Evolutionary conservation across 2,329 filamentous ascomycete genomes (phyloP).

Genomic region (Monilinia aucupariae): DNA sequence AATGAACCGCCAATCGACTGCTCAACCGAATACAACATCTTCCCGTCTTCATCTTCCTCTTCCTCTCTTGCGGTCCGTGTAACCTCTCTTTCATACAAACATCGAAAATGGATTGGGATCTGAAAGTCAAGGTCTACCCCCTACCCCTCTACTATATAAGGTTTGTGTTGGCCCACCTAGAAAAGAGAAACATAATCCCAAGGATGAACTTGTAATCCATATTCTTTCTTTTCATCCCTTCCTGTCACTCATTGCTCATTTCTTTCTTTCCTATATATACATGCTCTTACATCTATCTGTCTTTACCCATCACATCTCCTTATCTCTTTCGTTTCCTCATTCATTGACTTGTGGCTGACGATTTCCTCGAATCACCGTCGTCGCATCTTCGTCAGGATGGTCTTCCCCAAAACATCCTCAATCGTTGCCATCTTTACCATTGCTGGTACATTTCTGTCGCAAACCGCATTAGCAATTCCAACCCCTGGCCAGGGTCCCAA

Average conservation of each 20-base stretch:
- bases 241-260: not conserved
- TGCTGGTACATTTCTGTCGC: not conserved
- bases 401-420: not conserved
- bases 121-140: not conserved
- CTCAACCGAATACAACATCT: no score
- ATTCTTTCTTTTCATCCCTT: not conserved
- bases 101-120: no score
- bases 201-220: not conserved
- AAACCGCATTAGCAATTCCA: conserved; percentile 1
- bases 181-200: not conserved
- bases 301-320: not conserved
- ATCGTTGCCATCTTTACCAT: not conserved
- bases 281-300: not conserved
- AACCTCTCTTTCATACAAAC: no score
- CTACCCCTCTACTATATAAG: not conserved
- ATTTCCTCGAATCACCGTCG: not conserved
- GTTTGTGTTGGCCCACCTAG: not conserved
- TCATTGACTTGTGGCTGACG: not conserved
- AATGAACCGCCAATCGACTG: no score
- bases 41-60: no score
- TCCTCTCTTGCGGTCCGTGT: no score
- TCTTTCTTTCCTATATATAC: not conserved
- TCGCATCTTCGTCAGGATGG: not conserved
- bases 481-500: not conserved
- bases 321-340: not conserved